A percentile compares a stretch with the other conserved stretches of the same genome.
Evolutionary conservation across 805 yeast genomes (phyloP).

Genomic region (Candida multigemmis): DNA sequence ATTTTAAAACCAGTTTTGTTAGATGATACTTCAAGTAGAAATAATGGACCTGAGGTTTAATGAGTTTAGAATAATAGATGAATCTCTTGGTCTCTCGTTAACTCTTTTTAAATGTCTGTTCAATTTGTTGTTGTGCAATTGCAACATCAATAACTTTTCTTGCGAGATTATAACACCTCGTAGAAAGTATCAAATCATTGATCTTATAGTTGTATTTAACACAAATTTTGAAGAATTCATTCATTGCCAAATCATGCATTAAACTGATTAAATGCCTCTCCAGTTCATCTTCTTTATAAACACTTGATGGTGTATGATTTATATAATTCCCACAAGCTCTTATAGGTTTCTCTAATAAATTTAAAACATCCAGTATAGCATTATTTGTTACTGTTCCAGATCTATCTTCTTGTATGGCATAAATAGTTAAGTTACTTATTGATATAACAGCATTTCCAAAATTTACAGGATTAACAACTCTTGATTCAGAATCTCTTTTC

Average conservation of each 20-base stretch:
- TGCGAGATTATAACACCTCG: conserved; percentile 58
- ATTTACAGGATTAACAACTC: conserved; percentile 50
- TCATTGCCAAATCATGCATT: conserved; percentile 56
- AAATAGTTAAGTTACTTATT: conserved; percentile 46
- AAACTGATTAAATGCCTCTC: conserved; percentile 37
- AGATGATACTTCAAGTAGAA: conserved; percentile 40
- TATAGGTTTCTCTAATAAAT: conserved; percentile 51
- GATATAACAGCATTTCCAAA: conserved; percentile 59
- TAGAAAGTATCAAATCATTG: conserved; percentile 54
- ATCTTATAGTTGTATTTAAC: conserved; percentile 53
- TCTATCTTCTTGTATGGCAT: conserved; percentile 59
- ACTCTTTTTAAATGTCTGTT: too few relatives aligned
- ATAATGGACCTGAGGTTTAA: conserved; percentile 3
- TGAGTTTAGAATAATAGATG: neutral
- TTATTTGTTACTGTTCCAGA: conserved; percentile 42
- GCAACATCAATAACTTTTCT: conserved; percentile 67
- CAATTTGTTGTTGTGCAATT: conserved; percentile 30
- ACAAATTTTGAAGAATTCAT: conserved; percentile 56
- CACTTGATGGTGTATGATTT: conserved; percentile 36
- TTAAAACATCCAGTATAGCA: conserved; percentile 48
- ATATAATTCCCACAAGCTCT: conserved; percentile 28
- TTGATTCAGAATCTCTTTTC: conserved; percentile 47
- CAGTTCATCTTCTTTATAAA: conserved; percentile 27
- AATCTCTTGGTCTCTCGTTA: too few relatives aligned
- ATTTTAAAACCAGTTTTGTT: conserved; percentile 86